These are phyloP conservation scores for Penicillium sp. DNA, from an alignment of 2,329 filamentous ascomycete species.

Conservation along the genomic window DNA sequence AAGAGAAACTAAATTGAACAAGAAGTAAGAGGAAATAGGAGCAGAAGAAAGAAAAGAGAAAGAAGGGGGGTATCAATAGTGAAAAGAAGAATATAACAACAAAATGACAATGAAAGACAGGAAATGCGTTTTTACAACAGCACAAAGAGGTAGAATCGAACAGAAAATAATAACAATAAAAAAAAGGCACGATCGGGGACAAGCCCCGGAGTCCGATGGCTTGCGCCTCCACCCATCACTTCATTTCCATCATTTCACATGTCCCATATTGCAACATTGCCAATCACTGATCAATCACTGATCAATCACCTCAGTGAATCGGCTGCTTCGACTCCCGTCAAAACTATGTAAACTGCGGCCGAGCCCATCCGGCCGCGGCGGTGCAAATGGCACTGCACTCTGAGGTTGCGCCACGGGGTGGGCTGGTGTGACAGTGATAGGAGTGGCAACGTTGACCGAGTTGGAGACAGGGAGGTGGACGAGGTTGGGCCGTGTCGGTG, in stretches of 20 bases:
- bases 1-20: background rate
- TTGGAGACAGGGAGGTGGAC: slow-evolving; percentile 44
- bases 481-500: slow-evolving; percentile 44
- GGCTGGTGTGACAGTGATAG: slow-evolving; percentile 25
- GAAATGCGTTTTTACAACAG: slow-evolving; percentile 3
- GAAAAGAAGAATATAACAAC: slow-evolving; percentile 12
- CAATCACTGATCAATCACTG: slow-evolving; percentile 29
- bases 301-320: slow-evolving; percentile 42
- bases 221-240: slow-evolving; percentile 3
- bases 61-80: slow-evolving; percentile 16
- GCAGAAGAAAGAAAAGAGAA: slow-evolving; percentile 5
- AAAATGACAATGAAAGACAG: slow-evolving; percentile 7
- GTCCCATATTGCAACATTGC: slow-evolving; percentile 8
- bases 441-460: slow-evolving; percentile 27
- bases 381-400: slow-evolving; percentile 26
- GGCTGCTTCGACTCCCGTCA: slow-evolving; percentile 47
- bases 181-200: background rate
- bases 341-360: slow-evolving; percentile 43
- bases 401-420: slow-evolving; percentile 28
- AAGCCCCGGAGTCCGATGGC: background rate
- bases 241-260: slow-evolving; percentile 23
- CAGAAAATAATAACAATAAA: background rate
- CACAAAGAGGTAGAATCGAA: background rate
- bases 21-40: background rate
- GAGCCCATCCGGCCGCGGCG: slow-evolving; percentile 38